phyloP scores from a whole-genome alignment of 1,139 yeast species.

The Scheffersomyces parashehatae region DNA sequence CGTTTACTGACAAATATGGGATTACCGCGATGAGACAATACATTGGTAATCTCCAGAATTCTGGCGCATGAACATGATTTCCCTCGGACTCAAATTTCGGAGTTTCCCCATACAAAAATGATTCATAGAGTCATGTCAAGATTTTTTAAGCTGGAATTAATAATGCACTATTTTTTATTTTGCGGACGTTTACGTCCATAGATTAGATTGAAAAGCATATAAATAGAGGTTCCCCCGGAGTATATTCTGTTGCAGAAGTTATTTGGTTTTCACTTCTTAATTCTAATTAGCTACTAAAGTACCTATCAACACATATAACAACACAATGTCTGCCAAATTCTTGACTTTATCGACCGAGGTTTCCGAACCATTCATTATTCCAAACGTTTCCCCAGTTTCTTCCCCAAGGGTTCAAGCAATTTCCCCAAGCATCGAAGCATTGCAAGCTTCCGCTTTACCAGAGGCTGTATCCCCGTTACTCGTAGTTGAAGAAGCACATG shows the following conservation, averaged over 20 bases:
- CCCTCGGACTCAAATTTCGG: conserved; percentile 1
- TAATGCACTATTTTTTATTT: background rate
- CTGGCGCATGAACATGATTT: background rate
- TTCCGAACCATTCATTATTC: conserved; percentile 64
- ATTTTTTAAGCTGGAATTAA: background rate
- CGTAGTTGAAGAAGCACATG: conserved; percentile 12
- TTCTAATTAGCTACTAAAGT: background rate
- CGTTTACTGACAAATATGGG: too few relatives aligned
- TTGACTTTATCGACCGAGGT: conserved; percentile 57
- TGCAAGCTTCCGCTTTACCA: conserved; percentile 2
- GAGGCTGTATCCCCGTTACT: conserved; percentile 12
- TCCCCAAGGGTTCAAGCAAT: conserved; percentile 26
- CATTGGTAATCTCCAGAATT: background rate
- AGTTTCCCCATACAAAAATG: background rate
- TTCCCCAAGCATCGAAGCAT: conserved; percentile 11
- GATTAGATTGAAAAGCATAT: background rate
- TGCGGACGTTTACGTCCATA: conserved; percentile 1
- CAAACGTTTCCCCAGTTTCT: conserved; percentile 61
- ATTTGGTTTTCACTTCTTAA: too few relatives aligned
- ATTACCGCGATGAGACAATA: too few relatives aligned
- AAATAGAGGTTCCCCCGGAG: background rate
- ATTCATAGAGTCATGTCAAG: too few relatives aligned
- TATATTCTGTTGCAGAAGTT: too few relatives aligned
- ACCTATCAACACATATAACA: background rate
- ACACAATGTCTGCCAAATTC: conserved; percentile 21